A percentile compares a stretch with the other conserved stretches of the same genome.
phyloP scores from a whole-genome alignment of 2,329 filamentous ascomycete genomes.

The Monosporascus sp. region DNA sequence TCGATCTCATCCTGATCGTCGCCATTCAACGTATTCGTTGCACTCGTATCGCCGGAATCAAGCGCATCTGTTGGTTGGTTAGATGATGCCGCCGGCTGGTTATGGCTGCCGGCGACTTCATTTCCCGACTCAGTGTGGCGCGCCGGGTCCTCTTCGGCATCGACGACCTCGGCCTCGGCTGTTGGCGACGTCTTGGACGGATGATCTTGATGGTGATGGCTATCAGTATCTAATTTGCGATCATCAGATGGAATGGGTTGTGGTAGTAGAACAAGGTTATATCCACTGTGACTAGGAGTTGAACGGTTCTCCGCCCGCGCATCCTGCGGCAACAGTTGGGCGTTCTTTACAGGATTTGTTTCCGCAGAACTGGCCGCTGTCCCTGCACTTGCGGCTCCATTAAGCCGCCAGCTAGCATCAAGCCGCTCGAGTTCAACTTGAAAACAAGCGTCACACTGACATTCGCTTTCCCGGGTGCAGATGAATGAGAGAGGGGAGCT shows the following conservation, averaged over 20 bases:
- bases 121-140: constrained; percentile 2
- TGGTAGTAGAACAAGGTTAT: background rate
- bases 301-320: background rate
- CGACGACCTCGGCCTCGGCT: constrained; percentile 2
- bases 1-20: constrained; percentile 30
- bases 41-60: constrained; percentile 30
- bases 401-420: constrained; percentile 6
- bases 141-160: constrained; percentile 3
- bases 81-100: constrained; percentile 3
- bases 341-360: background rate
- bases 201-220: constrained; percentile 14
- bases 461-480: constrained; percentile 4
- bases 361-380: background rate
- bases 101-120: constrained; percentile 7
- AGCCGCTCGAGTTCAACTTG: constrained; percentile 6
- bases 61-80: constrained; percentile 22
- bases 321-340: background rate
- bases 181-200: constrained; percentile 6
- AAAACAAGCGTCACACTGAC: constrained; percentile 15
- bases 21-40: constrained; percentile 27
- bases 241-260: background rate
- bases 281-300: background rate
- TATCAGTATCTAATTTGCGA: constrained; percentile 13
- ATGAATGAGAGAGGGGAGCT: background rate
- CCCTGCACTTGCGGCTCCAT: background rate